phyloP scores from a whole-genome alignment of 768 basidiomycete species.

The Leccinum longicurvipes region DNA sequence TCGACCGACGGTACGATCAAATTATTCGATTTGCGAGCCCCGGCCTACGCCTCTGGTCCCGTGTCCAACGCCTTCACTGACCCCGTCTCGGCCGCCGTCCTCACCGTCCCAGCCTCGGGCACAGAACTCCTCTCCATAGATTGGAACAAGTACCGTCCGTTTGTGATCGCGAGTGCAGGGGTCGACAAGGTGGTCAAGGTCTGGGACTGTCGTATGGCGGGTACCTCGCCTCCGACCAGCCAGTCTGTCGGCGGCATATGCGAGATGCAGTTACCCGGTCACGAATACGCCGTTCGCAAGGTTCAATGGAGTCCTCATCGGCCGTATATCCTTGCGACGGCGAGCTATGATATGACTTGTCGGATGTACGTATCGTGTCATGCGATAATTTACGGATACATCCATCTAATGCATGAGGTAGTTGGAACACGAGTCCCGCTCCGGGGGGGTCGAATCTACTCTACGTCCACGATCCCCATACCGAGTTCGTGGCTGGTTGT shows the following conservation, averaged over 20 bases:
- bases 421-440: constrained; percentile 70
- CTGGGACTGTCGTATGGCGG: constrained; percentile 89
- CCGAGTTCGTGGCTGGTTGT: constrained; percentile 92
- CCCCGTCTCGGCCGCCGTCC: constrained; percentile 64
- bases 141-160: constrained; percentile 91
- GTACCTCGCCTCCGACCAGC: constrained; percentile 44
- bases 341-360: constrained; percentile 95
- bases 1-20: constrained; percentile 85
- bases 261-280: constrained; percentile 69
- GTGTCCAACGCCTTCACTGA: constrained; percentile 56
- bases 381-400: not conserved
- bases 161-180: constrained; percentile 71
- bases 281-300: constrained; percentile 88
- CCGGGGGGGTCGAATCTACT: constrained; percentile 50
- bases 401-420: constrained; percentile 24
- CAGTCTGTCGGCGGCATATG: constrained; percentile 67
- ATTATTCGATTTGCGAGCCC: constrained; percentile 74
- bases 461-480: constrained; percentile 82
- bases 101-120: constrained; percentile 75
- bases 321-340: constrained; percentile 63
- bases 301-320: constrained; percentile 87
- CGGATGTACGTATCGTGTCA: constrained; percentile 61
- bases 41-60: constrained; percentile 53
- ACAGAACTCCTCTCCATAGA: constrained; percentile 81
- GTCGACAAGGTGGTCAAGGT: constrained; percentile 75